Percentiles rank a stretch among this genome's conserved stretches.
Conservation (phyloP, 2,329 filamentous ascomycete genomes). For the Diaporthe aspalathi region DNA sequence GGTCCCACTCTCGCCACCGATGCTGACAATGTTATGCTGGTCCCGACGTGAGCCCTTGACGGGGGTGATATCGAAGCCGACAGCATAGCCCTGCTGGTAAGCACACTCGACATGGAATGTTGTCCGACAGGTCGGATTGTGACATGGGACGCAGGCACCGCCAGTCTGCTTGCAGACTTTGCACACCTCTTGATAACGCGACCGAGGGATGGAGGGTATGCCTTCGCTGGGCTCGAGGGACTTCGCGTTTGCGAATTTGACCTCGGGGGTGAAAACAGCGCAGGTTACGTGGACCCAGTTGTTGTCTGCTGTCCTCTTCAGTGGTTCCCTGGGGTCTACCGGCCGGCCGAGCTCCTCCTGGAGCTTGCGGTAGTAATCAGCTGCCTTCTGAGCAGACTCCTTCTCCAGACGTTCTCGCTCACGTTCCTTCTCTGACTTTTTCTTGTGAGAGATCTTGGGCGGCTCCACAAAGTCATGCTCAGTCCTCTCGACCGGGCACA, state of each 20-base stretch:
- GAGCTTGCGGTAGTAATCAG: slow-evolving; percentile 83
- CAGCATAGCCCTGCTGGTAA: slow-evolving; percentile 80
- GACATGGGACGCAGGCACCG: slow-evolving; percentile 87
- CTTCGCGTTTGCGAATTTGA: slow-evolving; percentile 89
- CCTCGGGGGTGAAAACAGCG: slow-evolving; percentile 90
- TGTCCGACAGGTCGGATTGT: slow-evolving; percentile 69
- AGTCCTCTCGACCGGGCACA: slow-evolving; percentile 86
- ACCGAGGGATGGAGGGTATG: slow-evolving; percentile 81
- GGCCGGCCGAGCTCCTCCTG: slow-evolving; percentile 89
- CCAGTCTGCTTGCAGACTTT: slow-evolving; percentile 81
- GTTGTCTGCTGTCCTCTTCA: slow-evolving; percentile 95
- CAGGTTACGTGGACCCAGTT: slow-evolving; percentile 98
- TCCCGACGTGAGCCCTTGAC: slow-evolving; percentile 91
- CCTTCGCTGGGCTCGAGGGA: slow-evolving; percentile 89
- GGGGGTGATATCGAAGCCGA: slow-evolving; percentile 91
- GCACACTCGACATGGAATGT: slow-evolving; percentile 91
- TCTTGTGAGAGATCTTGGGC: slow-evolving; percentile 85
- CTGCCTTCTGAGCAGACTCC: slow-evolving; percentile 82
- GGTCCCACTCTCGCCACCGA: slow-evolving; percentile 84
- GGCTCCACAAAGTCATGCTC: slow-evolving; percentile 87
- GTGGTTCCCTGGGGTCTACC: slow-evolving; percentile 83
- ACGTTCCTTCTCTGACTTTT: slow-evolving; percentile 86
- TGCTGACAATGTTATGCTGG: slow-evolving; percentile 80
- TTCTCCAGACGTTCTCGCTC: slow-evolving; percentile 89
- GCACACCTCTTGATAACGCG: slow-evolving; percentile 81